Evolutionary conservation across 345 rosid genomes (phyloP), one percentile per base, ranked within the genome.

Genomic region (Populus alba): DNA sequence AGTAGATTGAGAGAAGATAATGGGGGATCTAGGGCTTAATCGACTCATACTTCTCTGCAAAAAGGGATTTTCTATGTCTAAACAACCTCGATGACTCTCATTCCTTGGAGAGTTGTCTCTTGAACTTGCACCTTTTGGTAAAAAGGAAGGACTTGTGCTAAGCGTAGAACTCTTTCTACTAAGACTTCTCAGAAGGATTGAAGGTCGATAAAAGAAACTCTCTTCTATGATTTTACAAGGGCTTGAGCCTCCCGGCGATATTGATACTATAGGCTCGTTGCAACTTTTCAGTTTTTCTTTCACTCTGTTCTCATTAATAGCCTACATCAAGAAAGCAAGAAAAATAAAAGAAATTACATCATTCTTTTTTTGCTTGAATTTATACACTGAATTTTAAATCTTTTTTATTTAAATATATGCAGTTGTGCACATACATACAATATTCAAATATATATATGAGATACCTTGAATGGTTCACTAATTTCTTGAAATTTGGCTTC

Each of bases 1-100:
- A 1, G 86, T 86, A 2, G 96, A 85, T 67, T 90, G 97, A 0
- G 99, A 95, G 77, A 87, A 95, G 27, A 95, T 73, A 4, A 93
- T 93, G 3, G 91, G 89, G 3, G 91, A 85, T 35, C 81, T 68
- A 11, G 68, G 38, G 80, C 85, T 80, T 79, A 89, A 80, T 74
- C 84, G 79, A 85, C 90, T 94, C 25, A 66, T 27, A 65, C 78
- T 87, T 83, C 81, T 89, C 6, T 81, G 79, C n/a, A 88, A 0
- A 35, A 49, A 65, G 18, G 80, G 68, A 7, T 55, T 66, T 68
- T 76, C 78, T 0, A 51, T 38, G 20, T 79, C 80, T 0, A 77
- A 70, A 2, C 71, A 25, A 49, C 80, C 25, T 7, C 59, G 70
- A 55, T 77, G 53, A 8, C 55, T 68, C 1, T 27, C 38, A 75